Percentiles rank a stretch among this genome's conserved stretches.
Conservation (phyloP, 2,329 filamentous ascomycete genomes). For the Fusarium nisikadoi region DNA sequence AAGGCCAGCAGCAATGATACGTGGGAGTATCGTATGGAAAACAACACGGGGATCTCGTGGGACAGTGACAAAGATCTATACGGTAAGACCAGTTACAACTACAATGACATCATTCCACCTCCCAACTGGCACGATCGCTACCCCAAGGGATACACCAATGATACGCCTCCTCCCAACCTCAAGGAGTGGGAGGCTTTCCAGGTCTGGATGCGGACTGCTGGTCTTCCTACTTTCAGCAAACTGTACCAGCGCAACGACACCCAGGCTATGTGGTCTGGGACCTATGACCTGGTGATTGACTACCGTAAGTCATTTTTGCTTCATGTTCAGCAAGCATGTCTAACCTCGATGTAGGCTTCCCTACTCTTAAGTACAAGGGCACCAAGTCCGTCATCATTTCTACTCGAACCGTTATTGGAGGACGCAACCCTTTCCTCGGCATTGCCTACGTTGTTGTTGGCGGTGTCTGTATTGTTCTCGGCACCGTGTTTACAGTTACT, state of each 20-base stretch:
- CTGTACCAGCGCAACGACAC: conserved; percentile 85
- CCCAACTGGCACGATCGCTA: conserved; percentile 85
- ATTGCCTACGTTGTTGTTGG: conserved; percentile 97
- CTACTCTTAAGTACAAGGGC: conserved; percentile 80
- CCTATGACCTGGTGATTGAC: conserved; percentile 80
- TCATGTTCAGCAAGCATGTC: neutral
- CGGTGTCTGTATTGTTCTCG: conserved; percentile 90
- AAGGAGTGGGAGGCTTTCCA: conserved; percentile 86
- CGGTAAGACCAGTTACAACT: conserved; percentile 72
- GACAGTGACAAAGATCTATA: conserved; percentile 83
- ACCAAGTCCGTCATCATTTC: conserved; percentile 92
- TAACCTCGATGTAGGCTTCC: conserved; percentile 72
- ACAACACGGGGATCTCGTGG: conserved; percentile 85
- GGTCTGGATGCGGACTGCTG: conserved; percentile 98
- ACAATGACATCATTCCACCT: conserved; percentile 77
- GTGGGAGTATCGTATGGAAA: conserved; percentile 78
- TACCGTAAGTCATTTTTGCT: conserved; percentile 70
- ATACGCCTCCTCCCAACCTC: conserved; percentile 76
- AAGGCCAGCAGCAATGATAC: conserved; percentile 45
- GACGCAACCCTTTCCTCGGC: conserved; percentile 93
- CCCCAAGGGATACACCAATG: conserved; percentile 73
- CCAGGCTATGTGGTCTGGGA: conserved; percentile 72
- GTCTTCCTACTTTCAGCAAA: conserved; percentile 94
- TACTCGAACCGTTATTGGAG: conserved; percentile 91
- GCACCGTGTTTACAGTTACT: conserved; percentile 86